phyloP scores from a whole-genome alignment of 768 basidiomycete species.

The Rhizopogon sp. region DNA sequence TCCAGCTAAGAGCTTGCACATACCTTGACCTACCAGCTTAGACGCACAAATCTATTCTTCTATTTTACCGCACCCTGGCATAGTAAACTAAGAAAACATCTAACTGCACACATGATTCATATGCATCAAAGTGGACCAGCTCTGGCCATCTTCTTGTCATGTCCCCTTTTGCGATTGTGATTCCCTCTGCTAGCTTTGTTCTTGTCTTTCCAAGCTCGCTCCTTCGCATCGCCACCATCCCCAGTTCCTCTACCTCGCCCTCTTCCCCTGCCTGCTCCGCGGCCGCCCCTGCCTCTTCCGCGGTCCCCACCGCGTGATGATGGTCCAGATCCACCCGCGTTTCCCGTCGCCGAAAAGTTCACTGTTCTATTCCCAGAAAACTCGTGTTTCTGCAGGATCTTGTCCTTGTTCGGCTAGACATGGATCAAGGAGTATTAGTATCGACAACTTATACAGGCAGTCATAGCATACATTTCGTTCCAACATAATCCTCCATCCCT shows the following conservation, averaged over 20 bases:
- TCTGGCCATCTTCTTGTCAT: constrained; percentile 84
- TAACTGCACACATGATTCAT: neutral
- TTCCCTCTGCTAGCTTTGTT: constrained; percentile 72
- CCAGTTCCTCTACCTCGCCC: constrained; percentile 33
- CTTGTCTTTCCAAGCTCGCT: constrained; percentile 71
- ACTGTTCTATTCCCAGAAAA: constrained; percentile 58
- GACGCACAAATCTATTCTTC: neutral
- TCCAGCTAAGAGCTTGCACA: neutral
- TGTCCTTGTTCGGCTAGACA: constrained; percentile 65
- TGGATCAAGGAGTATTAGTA: neutral
- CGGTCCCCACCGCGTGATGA: constrained; percentile 31
- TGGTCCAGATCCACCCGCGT: constrained; percentile 6
- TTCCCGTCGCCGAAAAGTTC: neutral
- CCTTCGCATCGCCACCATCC: constrained; percentile 39
- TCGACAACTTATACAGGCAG: constrained; percentile 2
- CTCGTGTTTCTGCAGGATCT: constrained; percentile 69
- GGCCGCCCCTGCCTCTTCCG: constrained; percentile 35
- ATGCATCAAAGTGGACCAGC: constrained; percentile 31
- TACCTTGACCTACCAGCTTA: neutral
- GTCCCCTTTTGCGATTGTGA: constrained; percentile 74
- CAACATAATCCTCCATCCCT: constrained; percentile 89
- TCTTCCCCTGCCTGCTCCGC: constrained; percentile 33
- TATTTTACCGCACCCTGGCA: neutral
- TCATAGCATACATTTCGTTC: constrained; percentile 70
- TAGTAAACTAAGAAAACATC: neutral